Percentiles rank a stretch among this genome's conserved stretches.
These are phyloP conservation scores for Linnemannia schmuckeri DNA, from an alignment of 192 early-diverging fungal genomes.

Conservation along the genomic window DNA sequence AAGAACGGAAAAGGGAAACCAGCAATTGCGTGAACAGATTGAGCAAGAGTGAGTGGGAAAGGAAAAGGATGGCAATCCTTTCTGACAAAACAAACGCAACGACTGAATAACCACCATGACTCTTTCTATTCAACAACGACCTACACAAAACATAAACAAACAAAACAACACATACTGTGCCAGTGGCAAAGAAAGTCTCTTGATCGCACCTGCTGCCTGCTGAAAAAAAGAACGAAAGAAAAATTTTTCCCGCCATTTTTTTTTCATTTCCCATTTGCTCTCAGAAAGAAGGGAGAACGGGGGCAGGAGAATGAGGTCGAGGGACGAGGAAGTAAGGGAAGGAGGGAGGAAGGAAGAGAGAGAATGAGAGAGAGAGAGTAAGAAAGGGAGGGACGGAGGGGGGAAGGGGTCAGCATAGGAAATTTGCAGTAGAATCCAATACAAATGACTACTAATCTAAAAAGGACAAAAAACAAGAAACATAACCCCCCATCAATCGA, in stretches of 20 bases:
- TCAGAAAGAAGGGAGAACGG: constrained; percentile 3
- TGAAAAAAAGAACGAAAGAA: background rate
- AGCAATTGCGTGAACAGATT: no score
- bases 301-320: background rate
- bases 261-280: constrained; percentile 12
- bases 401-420: background rate
- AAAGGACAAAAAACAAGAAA: background rate
- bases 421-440: background rate
- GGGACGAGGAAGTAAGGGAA: no score
- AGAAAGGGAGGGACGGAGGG: background rate
- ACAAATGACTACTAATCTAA: background rate
- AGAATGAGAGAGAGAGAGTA: background rate
- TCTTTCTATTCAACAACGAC: background rate
- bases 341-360: background rate
- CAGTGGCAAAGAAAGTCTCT: background rate
- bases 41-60: no score
- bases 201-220: background rate
- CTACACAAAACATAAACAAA: background rate
- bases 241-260: constrained; percentile 17
- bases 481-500: no score
- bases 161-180: background rate
- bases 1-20: no score
- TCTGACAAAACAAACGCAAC: no score
- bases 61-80: no score
- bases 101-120: background rate